Evolutionary conservation across 1,284 basidiomycete species (phyloP), one percentile per base, ranked within the genome.

Genomic region (Ceratorhiza oryzae-sativae): DNA sequence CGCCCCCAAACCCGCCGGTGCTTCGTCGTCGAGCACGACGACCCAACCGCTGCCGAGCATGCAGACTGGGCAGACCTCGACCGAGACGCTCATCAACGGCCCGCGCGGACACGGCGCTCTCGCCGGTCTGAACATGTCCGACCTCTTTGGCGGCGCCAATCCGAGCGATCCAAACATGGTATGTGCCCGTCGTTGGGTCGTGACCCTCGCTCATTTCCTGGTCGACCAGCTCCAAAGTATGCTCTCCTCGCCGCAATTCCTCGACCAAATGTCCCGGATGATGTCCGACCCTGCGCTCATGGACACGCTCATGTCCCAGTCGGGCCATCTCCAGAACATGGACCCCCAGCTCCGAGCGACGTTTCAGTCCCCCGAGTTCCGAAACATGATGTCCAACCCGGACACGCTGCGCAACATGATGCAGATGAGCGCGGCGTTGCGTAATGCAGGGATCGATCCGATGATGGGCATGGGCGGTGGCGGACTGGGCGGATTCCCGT

Each of bases 151-250:
- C 0, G 90, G 94, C 8, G 75, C 95, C 62, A 97, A 97, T 78
- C 83, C 87, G 3, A 91, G 91, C 76, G 94, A 95, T 78, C 94
- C 94, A 0, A 96, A 97, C 79, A 92, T 95, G 87, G 92, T 93
- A 75, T 76, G 86, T 77, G 39, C 41, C 15, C 42, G n/a, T 2
- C 23, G 13, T 25, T 18, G 9, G 15, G 10, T 32, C 27, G 6
- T 39, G 36, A n/a, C n/a, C n/a, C n/a, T n/a, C n/a, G n/a, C n/a
- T n/a, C n/a, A n/a, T n/a, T n/a, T n/a, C n/a, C n/a, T n/a, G n/a
- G n/a, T n/a, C n/a, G n/a, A n/a, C n/a, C 77, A 94, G 92, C 83
- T 95, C 81, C 89, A 93, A 78, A 84, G 84, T 51, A 90, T 97
- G 88, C 86, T 96, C 84, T 88, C 90, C 78, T 91, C 88, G 46